Base-by-base conservation (phyloP, 169 alveolate genomes). In the Eimeria falciformis region DNA sequence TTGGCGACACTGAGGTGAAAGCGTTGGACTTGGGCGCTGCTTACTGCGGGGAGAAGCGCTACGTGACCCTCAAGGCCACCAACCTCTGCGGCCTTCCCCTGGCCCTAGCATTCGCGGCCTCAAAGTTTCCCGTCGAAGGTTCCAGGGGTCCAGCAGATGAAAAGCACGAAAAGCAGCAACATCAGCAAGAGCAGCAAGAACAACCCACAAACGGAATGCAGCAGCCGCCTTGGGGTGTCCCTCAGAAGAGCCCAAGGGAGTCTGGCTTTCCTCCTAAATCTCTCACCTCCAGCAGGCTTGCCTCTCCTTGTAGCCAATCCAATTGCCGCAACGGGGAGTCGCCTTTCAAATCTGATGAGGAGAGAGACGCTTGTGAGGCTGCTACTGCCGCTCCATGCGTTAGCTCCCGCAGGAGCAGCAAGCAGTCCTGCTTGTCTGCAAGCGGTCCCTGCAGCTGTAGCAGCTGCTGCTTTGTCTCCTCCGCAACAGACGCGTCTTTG, bases 61-160 rank as follows among this genome's bases (percentile, higher is more conserved):
- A 40, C 56, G 40, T 73, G 33, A 73, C 58, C 7, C 23, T 73
- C 45, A 55, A 43, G 5, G 84, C 84, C 18, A 11, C n/a, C 62
- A 73, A 73, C 37, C 37, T 40, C 17, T 46, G 62, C 40, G 62
- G 62, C 47, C 58, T 73, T 27, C 58, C 84, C 46, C 62, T 73
- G 9, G 84, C 84, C 25, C n/a, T 73, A 62, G 23, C 43, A 14
- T 73, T 73, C 11, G 29, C n/a, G 14, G 84, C 47, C 23, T 58
- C 84, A 2, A 27, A 73, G 84, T 3, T 29, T 0, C 50, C 23
- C 79, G 18, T 40, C 77, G 11, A 50, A 45, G 40, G 79, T 21
- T 5, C 23, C n/a, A 29, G 79, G 79, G 79, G 0, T 0, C 21
- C 47, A 2, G 40, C 40, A 33, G 2, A 33, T 33, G 40, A 33